phyloP scores from a whole-genome alignment of 345 rosid species.

The Syzygium jambos region DNA sequence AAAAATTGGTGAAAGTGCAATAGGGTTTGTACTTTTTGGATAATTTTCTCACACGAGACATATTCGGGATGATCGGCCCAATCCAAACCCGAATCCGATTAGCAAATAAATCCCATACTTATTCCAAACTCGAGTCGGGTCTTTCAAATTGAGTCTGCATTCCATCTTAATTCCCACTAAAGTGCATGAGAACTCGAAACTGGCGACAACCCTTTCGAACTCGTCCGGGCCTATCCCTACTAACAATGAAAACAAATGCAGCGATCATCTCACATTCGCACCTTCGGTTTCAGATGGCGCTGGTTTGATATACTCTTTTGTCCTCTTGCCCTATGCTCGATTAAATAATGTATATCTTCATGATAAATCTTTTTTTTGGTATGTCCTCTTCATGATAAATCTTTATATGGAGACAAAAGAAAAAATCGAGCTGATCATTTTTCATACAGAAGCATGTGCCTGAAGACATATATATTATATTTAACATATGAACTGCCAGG shows the following conservation, averaged over 20 bases:
- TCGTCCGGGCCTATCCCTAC: not conserved
- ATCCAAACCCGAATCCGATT: not conserved
- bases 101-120: not conserved
- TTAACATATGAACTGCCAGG: not conserved
- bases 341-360: not conserved
- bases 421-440: not conserved
- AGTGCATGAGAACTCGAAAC: not conserved
- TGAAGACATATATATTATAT: not conserved
- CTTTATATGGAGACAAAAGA: too few relatives aligned
- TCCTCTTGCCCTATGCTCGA: not conserved
- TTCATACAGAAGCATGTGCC: not conserved
- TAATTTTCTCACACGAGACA: not conserved
- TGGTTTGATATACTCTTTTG: not conserved
- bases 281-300: accelerated
- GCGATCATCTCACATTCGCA: not conserved
- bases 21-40: too few relatives aligned
- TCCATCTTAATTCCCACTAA: not conserved
- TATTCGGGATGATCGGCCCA: not conserved
- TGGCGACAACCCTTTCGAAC: not conserved
- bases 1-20: too few relatives aligned
- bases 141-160: not conserved
- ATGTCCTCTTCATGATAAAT: not conserved
- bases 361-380: too few relatives aligned
- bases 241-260: not conserved
- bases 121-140: not conserved